These are phyloP conservation scores for Periconia digitata DNA, from an alignment of 2,329 filamentous ascomycete species.

Conservation along the genomic window DNA sequence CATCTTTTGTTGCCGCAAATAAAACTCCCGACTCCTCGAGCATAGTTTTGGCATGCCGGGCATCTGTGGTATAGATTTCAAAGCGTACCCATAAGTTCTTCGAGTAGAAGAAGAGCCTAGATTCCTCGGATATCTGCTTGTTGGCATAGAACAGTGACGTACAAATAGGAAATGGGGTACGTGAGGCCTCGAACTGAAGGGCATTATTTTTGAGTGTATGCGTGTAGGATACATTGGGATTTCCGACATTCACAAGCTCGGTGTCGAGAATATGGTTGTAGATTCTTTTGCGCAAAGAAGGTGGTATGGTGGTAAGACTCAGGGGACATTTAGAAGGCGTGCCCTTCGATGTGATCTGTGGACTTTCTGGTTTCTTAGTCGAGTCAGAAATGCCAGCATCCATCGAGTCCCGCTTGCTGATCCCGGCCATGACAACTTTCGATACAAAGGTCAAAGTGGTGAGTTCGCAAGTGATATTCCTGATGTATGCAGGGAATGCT, in stretches of 20 bases:
- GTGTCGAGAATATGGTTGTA: constrained; percentile 37
- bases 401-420: constrained; percentile 35
- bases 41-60: constrained; percentile 34
- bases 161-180: constrained; percentile 27
- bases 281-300: constrained; percentile 35
- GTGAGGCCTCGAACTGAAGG: constrained; percentile 31
- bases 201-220: constrained; percentile 21
- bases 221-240: constrained; percentile 33
- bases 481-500: too few relatives aligned
- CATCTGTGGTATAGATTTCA: constrained; percentile 26
- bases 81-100: constrained; percentile 35
- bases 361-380: constrained; percentile 16
- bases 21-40: constrained; percentile 35
- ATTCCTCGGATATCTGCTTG: constrained; percentile 25
- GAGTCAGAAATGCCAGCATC: constrained; percentile 23
- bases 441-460: not conserved
- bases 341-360: constrained; percentile 8
- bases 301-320: constrained; percentile 27
- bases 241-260: constrained; percentile 33
- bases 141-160: constrained; percentile 30
- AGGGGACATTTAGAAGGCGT: constrained; percentile 25
- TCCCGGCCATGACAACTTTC: constrained; percentile 8
- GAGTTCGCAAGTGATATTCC: too few relatives aligned
- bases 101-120: constrained; percentile 32
- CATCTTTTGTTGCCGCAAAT: constrained; percentile 19